phyloP scores from a whole-genome alignment of 768 basidiomycete genomes.

The Leccinum truebloodii region DNA sequence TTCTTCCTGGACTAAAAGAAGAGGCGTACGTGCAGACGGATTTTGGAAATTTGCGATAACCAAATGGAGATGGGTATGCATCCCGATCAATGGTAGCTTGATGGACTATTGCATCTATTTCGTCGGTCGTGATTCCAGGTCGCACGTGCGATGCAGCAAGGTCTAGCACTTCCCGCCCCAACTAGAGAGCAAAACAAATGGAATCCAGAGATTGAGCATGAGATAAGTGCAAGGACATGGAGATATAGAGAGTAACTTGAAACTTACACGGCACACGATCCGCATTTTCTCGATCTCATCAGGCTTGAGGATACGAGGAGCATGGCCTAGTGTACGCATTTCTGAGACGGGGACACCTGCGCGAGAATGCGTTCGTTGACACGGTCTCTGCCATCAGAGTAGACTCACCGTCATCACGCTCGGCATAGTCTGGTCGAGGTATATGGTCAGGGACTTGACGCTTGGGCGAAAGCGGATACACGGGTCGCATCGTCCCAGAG shows the following conservation, averaged over 20 bases:
- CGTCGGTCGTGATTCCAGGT: conserved; percentile 96
- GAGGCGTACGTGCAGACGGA: conserved; percentile 89
- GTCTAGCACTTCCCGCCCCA: conserved; percentile 91
- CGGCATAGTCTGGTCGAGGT: conserved; percentile 83
- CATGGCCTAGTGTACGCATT: conserved; percentile 54
- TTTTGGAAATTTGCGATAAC: conserved; percentile 91
- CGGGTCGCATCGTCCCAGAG: conserved; percentile 77
- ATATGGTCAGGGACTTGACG: conserved; percentile 83
- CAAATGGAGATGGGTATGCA: conserved; percentile 92
- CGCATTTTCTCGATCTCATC: conserved; percentile 92
- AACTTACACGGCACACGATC: conserved; percentile 76
- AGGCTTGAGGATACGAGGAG: conserved; percentile 61
- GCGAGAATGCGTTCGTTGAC: conserved; percentile 5
- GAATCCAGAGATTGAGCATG: conserved; percentile 3
- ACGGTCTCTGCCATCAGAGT: not conserved
- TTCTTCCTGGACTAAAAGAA: conserved; percentile 3
- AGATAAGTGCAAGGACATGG: not conserved
- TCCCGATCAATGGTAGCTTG: conserved; percentile 87
- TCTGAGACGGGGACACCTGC: conserved; percentile 64
- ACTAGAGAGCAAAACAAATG: conserved; percentile 43
- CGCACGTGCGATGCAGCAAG: conserved; percentile 80
- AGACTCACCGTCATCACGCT: conserved; percentile 54
- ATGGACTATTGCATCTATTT: conserved; percentile 92
- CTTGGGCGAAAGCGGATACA: conserved; percentile 83
- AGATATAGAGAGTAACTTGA: not conserved